A percentile compares a stretch with the other conserved stretches of the same genome.
phyloP scores from a whole-genome alignment of 306 rosid genomes.

The Gastrolobium bilobum region DNA sequence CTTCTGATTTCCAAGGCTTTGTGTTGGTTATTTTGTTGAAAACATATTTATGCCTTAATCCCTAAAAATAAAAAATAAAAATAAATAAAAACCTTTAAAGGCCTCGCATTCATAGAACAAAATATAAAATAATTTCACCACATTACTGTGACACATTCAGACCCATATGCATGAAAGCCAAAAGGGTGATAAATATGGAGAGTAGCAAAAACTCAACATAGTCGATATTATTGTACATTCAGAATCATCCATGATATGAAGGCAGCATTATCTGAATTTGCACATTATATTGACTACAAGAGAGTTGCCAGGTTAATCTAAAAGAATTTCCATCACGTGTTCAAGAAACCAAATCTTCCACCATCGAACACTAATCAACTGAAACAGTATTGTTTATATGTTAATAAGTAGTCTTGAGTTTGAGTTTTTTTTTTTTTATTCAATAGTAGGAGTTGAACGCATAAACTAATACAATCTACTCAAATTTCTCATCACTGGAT shows the following conservation, averaged over 20 bases:
- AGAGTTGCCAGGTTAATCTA: slow-evolving; percentile 33
- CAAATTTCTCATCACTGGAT: too few relatives aligned
- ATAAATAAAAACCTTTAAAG: background rate
- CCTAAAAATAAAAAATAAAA: background rate
- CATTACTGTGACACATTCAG: background rate
- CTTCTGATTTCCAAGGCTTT: background rate
- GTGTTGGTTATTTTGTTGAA: background rate
- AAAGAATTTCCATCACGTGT: slow-evolving; percentile 12
- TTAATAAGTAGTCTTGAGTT: too few relatives aligned
- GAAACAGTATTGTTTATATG: too few relatives aligned
- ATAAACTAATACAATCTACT: too few relatives aligned
- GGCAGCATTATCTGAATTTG: background rate
- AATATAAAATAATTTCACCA: background rate
- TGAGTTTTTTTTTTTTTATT: too few relatives aligned
- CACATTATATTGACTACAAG: background rate
- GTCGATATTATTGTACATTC: background rate
- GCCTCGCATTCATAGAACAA: background rate
- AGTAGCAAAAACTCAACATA: background rate
- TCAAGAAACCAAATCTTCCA: slow-evolving; percentile 9
- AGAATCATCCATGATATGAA: background rate
- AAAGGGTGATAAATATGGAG: background rate
- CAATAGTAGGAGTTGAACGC: too few relatives aligned
- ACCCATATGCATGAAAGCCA: background rate
- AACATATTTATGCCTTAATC: background rate
- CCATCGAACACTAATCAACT: too few relatives aligned